phyloP scores from a whole-genome alignment of 2,329 filamentous ascomycete genomes.

The Monilinia laxa region DNA sequence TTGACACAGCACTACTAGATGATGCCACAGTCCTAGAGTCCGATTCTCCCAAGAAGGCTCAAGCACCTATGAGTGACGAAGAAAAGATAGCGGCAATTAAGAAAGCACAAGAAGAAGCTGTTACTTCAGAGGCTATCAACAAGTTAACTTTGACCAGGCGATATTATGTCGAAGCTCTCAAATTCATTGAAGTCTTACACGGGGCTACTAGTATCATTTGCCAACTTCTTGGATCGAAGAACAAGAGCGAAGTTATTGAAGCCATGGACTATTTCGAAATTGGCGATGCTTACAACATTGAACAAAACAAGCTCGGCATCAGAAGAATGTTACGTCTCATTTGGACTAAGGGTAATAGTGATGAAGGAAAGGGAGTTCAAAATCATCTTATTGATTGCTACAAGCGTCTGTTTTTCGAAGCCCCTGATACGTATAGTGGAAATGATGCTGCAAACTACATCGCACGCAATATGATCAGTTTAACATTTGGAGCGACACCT shows the following conservation, averaged over 20 bases:
- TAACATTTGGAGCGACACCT: constrained; percentile 92
- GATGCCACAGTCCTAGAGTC: constrained; percentile 79
- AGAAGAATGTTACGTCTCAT: constrained; percentile 94
- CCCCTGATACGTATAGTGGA: constrained; percentile 79
- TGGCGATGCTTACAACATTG: constrained; percentile 92
- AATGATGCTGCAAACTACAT: constrained; percentile 96
- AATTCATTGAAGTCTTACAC: constrained; percentile 90
- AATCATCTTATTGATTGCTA: constrained; percentile 97
- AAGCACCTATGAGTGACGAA: constrained; percentile 69
- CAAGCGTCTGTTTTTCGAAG: constrained; percentile 92
- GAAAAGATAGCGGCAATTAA: constrained; percentile 70
- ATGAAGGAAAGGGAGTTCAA: constrained; percentile 97
- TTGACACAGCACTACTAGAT: constrained; percentile 77
- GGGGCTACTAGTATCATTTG: constrained; percentile 77
- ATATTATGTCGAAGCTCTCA: constrained; percentile 90
- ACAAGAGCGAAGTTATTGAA: constrained; percentile 98
- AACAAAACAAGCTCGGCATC: constrained; percentile 89
- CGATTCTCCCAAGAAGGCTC: constrained; percentile 59
- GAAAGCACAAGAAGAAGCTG: constrained; percentile 82
- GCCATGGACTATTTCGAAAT: constrained; percentile 98
- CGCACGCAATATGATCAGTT: constrained; percentile 96
- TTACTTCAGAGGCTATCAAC: constrained; percentile 82
- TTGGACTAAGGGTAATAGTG: constrained; percentile 99
- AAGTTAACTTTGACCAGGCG: constrained; percentile 84
- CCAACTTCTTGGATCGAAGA: constrained; percentile 87